These are phyloP conservation scores for Fusarium pseudocircinatum DNA, from an alignment of 2,329 filamentous ascomycete genomes.

Conservation along the genomic window DNA sequence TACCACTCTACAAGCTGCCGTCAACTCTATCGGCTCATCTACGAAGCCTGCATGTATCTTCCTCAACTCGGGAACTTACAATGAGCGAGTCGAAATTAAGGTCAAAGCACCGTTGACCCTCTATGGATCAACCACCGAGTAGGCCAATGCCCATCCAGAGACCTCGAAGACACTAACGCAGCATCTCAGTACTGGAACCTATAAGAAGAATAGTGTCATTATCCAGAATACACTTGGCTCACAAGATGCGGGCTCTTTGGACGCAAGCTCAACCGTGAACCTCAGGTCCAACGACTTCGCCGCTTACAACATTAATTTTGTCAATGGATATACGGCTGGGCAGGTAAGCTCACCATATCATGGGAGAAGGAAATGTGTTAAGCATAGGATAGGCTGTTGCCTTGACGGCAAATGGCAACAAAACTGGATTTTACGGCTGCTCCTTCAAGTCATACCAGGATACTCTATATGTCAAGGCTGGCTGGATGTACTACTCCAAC, in stretches of 20 bases:
- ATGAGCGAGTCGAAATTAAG: background rate
- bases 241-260: background rate
- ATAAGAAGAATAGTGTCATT: fast-evolving
- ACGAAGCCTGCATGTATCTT: background rate
- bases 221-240: background rate
- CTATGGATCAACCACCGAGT: background rate
- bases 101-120: background rate
- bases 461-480: background rate
- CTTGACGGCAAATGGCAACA: background rate
- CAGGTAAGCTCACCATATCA: fast-evolving
- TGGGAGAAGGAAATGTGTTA: background rate
- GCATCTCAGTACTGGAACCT: background rate
- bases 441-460: background rate
- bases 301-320: background rate
- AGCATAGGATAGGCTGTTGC: background rate
- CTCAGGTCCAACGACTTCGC: background rate
- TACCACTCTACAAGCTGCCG: background rate
- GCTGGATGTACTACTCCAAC: background rate
- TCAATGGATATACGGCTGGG: background rate
- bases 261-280: background rate
- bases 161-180: fast-evolving
- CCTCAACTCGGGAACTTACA: background rate
- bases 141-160: fast-evolving
- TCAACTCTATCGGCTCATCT: background rate
- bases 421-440: background rate